Conservation (phyloP, 2,329 filamentous ascomycete species). For the Arthrocladium fulminans region DNA sequence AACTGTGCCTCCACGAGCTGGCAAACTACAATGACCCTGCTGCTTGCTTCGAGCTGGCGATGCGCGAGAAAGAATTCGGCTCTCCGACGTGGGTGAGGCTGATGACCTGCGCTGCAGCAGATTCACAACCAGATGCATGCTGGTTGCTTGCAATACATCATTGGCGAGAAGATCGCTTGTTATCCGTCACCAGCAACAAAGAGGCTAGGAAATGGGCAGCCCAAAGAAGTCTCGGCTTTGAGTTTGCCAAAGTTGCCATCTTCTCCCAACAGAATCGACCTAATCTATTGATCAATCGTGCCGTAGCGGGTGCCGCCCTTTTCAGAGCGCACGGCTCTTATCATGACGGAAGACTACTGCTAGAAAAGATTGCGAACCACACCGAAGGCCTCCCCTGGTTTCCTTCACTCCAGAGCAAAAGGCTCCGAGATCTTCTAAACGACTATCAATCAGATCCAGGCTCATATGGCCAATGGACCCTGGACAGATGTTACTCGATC, state of each 20-base stretch:
- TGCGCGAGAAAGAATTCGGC: conserved; percentile 10
- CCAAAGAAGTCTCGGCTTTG: neutral
- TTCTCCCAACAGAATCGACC: neutral
- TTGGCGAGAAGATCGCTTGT: conserved; percentile 17
- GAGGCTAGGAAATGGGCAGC: neutral
- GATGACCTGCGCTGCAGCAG: conserved; percentile 12
- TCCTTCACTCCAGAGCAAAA: neutral
- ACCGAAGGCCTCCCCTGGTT: neutral
- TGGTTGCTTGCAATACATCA: conserved; percentile 14
- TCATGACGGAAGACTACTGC: neutral
- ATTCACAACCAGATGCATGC: conserved; percentile 10
- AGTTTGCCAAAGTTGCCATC: neutral
- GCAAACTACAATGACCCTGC: conserved; percentile 12
- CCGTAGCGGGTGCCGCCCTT: neutral
- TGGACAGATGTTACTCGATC: neutral
- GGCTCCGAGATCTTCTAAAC: neutral
- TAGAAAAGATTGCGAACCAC: neutral
- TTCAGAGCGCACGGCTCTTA: neutral
- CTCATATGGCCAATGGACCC: neutral
- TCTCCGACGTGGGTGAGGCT: conserved; percentile 14
- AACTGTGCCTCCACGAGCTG: conserved; percentile 9
- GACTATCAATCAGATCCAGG: neutral
- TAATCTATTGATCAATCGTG: neutral
- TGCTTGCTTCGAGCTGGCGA: conserved; percentile 12
- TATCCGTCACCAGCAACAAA: neutral